phyloP scores from a whole-genome alignment of 1,284 basidiomycete genomes.

The Cryptococcus amylolentus region DNA sequence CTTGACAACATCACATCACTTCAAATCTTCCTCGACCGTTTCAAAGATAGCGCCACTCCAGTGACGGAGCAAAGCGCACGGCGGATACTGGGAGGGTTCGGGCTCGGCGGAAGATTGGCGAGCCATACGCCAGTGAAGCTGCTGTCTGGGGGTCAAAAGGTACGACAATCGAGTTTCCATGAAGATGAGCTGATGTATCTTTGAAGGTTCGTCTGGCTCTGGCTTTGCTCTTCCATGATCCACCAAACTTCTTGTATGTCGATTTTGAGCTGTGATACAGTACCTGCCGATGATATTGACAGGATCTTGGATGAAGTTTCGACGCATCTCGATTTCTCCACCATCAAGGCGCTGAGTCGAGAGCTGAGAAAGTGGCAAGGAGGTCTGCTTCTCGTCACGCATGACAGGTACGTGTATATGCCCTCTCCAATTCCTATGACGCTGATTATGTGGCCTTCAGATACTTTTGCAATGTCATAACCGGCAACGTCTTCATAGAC shows the following conservation, averaged over 20 bases:
- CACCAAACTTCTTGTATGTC: slow-evolving; percentile 41
- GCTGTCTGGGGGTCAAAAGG: slow-evolving; percentile 62
- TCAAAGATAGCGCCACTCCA: slow-evolving; percentile 34
- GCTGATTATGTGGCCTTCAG: not conserved
- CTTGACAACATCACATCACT: slow-evolving; percentile 44
- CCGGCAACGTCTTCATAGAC: not conserved
- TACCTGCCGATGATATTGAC: slow-evolving; percentile 54
- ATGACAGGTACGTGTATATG: slow-evolving; percentile 57
- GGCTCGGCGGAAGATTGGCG: slow-evolving; percentile 54
- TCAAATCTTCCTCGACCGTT: slow-evolving; percentile 46
- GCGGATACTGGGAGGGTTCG: slow-evolving; percentile 55
- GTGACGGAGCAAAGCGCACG: slow-evolving; percentile 54
- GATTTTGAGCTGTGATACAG: slow-evolving; percentile 21
- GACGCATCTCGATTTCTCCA: slow-evolving; percentile 66
- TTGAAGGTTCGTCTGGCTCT: slow-evolving; percentile 41
- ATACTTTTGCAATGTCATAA: not conserved
- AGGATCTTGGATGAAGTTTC: slow-evolving; percentile 66
- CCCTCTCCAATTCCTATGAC: not conserved
- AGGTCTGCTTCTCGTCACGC: slow-evolving; percentile 63
- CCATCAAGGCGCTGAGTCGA: slow-evolving; percentile 59
- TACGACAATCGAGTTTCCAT: not conserved
- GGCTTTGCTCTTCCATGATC: slow-evolving; percentile 36
- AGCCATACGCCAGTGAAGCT: slow-evolving; percentile 53
- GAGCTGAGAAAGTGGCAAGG: slow-evolving; percentile 60
- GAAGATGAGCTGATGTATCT: not conserved